These are phyloP conservation scores for Microdochium trichocladiopsis DNA, from an alignment of 2,329 filamentous ascomycete genomes.

Conservation along the genomic window DNA sequence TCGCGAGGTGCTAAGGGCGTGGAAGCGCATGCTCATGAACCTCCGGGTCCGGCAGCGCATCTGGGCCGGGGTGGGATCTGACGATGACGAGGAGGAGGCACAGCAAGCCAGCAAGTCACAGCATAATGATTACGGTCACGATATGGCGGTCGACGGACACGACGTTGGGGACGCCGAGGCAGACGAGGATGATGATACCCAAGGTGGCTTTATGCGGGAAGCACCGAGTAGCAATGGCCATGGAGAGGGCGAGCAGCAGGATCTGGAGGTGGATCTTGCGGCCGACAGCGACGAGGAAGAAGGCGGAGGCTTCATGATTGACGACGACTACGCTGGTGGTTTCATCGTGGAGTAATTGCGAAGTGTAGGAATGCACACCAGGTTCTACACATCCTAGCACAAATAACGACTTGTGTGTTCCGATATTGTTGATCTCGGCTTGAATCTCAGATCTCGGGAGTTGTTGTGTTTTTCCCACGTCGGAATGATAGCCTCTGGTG, in stretches of 20 bases:
- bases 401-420: too few species aligned
- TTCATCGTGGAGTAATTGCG: slow-evolving; percentile 29
- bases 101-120: neutral
- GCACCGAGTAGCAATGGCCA: neutral
- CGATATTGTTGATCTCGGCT: too few species aligned
- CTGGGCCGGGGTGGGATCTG: slow-evolving; percentile 47
- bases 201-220: slow-evolving; percentile 1
- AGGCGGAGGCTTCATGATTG: slow-evolving; percentile 31
- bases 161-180: too few species aligned
- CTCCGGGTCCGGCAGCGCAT: slow-evolving; percentile 71
- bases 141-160: neutral
- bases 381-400: too few species aligned
- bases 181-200: slow-evolving; percentile 7
- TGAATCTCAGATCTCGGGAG: too few species aligned
- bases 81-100: slow-evolving; percentile 33
- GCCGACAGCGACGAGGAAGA: slow-evolving; percentile 27
- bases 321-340: slow-evolving; percentile 28
- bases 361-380: too few species aligned
- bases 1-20: slow-evolving; percentile 55
- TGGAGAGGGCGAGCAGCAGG: neutral
- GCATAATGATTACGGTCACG: slow-evolving; percentile 2
- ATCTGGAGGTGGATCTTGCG: slow-evolving; percentile 18
- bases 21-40: slow-evolving; percentile 72
- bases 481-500: too few species aligned
- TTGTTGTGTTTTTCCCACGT: too few species aligned